Evolutionary conservation across 2,329 filamentous ascomycete species (phyloP).

Genomic region (Dothiorella sarmentorum): DNA sequence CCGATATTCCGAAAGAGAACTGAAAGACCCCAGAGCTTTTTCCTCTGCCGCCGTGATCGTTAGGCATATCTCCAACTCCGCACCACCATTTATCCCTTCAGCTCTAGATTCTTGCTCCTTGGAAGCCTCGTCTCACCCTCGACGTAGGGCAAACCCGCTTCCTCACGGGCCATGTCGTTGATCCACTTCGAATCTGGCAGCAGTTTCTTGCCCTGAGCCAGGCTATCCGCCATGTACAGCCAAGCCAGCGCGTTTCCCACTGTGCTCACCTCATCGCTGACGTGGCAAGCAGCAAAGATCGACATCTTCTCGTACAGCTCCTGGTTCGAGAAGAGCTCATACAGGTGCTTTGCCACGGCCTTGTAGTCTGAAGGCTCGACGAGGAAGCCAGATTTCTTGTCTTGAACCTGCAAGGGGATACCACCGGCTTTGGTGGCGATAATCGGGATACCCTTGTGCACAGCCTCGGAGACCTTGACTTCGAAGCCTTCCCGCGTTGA

Average conservation of each 20-base stretch:
- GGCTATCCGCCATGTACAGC: slow-evolving; percentile 71
- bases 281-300: slow-evolving; percentile 59
- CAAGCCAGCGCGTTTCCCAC: slow-evolving; percentile 74
- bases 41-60: too few relatives aligned
- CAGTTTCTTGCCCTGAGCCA: slow-evolving; percentile 56
- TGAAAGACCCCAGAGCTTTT: too few relatives aligned
- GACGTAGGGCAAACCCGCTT: slow-evolving; percentile 58
- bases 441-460: slow-evolving; percentile 75
- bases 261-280: slow-evolving; percentile 78
- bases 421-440: slow-evolving; percentile 75
- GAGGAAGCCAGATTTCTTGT: slow-evolving; percentile 69
- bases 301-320: slow-evolving; percentile 67
- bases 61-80: neutral
- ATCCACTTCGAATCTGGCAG: slow-evolving; percentile 64
- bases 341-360: slow-evolving; percentile 64
- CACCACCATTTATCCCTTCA: neutral
- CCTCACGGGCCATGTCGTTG: slow-evolving; percentile 68
- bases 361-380: slow-evolving; percentile 68
- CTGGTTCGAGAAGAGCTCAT: slow-evolving; percentile 63
- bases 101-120: slow-evolving; percentile 23
- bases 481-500: slow-evolving; percentile 82
- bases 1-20: too few relatives aligned
- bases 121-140: slow-evolving; percentile 61
- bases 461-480: slow-evolving; percentile 79
- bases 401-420: slow-evolving; percentile 73